Conservation (phyloP, 352 stramenopile species). For the Phytophthora quininea region DNA sequence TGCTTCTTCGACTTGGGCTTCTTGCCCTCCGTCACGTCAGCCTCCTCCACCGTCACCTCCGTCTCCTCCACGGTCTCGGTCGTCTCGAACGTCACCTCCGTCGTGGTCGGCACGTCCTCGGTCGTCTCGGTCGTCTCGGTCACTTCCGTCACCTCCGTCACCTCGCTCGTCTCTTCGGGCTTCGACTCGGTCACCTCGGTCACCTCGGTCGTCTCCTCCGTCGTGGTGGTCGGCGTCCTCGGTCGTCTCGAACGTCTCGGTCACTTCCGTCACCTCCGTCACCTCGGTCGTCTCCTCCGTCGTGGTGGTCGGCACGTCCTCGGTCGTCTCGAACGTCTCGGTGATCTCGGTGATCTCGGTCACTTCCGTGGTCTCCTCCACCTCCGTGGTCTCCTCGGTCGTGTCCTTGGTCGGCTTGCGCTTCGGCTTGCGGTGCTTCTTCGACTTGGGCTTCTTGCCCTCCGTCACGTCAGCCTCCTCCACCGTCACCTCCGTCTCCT, state of each 20-base stretch:
- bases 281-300: background rate
- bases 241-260: slow-evolving; percentile 7
- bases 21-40: slow-evolving; percentile 11
- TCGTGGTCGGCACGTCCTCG: slow-evolving; percentile 9
- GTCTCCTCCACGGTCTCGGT: slow-evolving; percentile 9
- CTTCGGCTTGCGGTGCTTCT: too few species aligned
- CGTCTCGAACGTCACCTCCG: background rate
- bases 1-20: slow-evolving; percentile 25
- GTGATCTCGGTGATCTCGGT: background rate
- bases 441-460: too few species aligned
- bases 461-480: background rate
- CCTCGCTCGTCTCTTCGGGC: slow-evolving; percentile 4
- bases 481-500: slow-evolving; percentile 1
- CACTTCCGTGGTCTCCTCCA: background rate
- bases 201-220: slow-evolving; percentile 1
- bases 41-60: background rate
- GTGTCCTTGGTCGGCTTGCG: background rate
- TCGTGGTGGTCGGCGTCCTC: slow-evolving; percentile 7
- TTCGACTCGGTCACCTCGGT: slow-evolving; percentile 1
- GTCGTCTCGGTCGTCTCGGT: slow-evolving; percentile 7
- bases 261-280: slow-evolving; percentile 4
- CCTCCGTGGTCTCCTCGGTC: background rate
- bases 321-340: slow-evolving; percentile 1
- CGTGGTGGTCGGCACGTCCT: background rate
- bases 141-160: slow-evolving; percentile 1